Percentiles rank a stretch among this genome's conserved stretches.
Conservation (phyloP, 2,329 filamentous ascomycete species). For the Aspergillus hiratsukae region DNA sequence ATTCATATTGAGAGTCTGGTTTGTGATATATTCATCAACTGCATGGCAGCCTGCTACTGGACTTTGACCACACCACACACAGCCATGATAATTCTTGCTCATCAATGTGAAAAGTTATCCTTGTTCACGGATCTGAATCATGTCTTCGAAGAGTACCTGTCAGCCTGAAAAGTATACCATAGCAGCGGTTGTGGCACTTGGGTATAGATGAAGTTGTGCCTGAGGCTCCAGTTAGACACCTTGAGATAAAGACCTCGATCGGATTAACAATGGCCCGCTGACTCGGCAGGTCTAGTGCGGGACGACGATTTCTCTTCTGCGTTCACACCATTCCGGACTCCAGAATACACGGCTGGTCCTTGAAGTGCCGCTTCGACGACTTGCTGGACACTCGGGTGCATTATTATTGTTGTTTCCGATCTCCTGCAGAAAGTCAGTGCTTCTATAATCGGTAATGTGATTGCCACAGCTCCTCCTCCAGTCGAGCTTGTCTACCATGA, state of each 20-base stretch:
- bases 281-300: constrained; percentile 9
- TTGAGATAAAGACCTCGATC: background rate
- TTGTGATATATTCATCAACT: no score
- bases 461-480: background rate
- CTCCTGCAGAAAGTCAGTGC: constrained; percentile 4
- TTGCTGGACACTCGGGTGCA: constrained; percentile 19
- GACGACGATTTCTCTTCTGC: constrained; percentile 35
- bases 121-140: background rate
- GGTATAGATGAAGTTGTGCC: background rate
- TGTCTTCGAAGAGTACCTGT: background rate
- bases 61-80: no score
- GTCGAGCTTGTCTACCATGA: background rate
- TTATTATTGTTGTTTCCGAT: constrained; percentile 15
- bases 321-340: constrained; percentile 39
- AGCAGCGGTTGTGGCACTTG: background rate
- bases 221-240: background rate
- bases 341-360: constrained; percentile 41
- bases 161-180: background rate
- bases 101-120: no score
- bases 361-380: constrained; percentile 29
- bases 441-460: background rate
- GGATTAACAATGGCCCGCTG: background rate
- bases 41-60: no score
- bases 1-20: no score
- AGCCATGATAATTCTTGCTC: no score